phyloP scores from a whole-genome alignment of 2,329 filamentous ascomycete genomes.

The Rhinocladiella mackenziei region DNA sequence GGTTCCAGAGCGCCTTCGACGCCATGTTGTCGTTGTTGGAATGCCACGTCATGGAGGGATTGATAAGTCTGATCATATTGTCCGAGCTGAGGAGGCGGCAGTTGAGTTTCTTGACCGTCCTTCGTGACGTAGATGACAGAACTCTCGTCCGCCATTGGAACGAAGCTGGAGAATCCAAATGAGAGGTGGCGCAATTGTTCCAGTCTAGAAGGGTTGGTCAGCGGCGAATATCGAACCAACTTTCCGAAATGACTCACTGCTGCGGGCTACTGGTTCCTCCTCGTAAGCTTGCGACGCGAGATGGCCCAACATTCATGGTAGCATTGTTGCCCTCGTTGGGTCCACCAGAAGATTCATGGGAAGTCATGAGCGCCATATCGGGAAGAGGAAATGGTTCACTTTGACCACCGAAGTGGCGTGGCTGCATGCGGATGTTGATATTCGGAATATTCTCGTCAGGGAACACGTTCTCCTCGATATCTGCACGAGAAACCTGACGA shows the following conservation, averaged over 20 bases:
- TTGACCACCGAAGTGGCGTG: conserved; percentile 10
- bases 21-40: conserved; percentile 35
- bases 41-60: conserved; percentile 22
- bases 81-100: conserved; percentile 28
- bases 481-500: conserved; percentile 19
- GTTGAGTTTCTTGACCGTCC: conserved; percentile 24
- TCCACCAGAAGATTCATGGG: conserved; percentile 5
- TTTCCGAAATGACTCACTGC: conserved; percentile 21
- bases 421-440: conserved; percentile 28
- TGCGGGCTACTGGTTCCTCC: conserved; percentile 27
- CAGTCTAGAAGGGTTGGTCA: no score
- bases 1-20: conserved; percentile 40
- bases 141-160: conserved; percentile 13
- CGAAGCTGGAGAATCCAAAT: conserved; percentile 18
- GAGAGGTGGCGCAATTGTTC: conserved; percentile 18
- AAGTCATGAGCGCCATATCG: conserved; percentile 6
- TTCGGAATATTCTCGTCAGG: conserved; percentile 28
- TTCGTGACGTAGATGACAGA: conserved; percentile 26
- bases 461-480: conserved; percentile 28
- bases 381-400: conserved; percentile 9
- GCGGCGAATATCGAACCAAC: no score
- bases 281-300: conserved; percentile 19
- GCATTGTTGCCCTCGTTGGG: conserved; percentile 7
- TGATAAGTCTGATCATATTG: conserved; percentile 35
- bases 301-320: conserved; percentile 2